These are phyloP conservation scores for Bipolaris victoriae DNA, from an alignment of 2,329 filamentous ascomycete genomes.

Conservation along the genomic window DNA sequence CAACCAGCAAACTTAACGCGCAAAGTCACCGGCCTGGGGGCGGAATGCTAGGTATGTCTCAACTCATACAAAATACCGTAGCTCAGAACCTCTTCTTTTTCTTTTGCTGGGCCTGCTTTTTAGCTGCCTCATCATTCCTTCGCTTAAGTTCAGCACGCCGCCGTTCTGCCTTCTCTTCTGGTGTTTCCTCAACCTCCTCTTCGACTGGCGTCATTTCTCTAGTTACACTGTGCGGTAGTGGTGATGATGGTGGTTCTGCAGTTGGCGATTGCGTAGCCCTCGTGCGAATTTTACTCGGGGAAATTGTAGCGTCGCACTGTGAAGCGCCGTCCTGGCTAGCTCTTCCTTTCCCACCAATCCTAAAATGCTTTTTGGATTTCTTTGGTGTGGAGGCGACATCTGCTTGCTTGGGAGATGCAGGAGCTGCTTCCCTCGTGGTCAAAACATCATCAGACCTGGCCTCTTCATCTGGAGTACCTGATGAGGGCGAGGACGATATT, in stretches of 20 bases:
- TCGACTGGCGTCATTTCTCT: conserved; percentile 20
- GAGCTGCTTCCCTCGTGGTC: conserved; percentile 3
- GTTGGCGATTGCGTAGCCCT: conserved; percentile 17
- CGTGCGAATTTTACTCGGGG: conserved; percentile 9
- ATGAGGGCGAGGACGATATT: not conserved
- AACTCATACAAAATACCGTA: not conserved
- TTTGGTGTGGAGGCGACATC: conserved; percentile 16
- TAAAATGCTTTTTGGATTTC: conserved; percentile 32
- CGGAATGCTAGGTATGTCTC: no score
- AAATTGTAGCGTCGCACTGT: conserved; percentile 3
- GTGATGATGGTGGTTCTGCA: conserved; percentile 16
- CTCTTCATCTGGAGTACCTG: not conserved
- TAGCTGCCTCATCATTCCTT: conserved; percentile 59
- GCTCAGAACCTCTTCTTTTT: conserved; percentile 45
- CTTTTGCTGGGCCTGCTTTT: conserved; percentile 55
- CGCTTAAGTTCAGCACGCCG: conserved; percentile 64
- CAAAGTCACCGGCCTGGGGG: not conserved
- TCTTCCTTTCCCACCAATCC: conserved; percentile 43
- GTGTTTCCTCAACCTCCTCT: conserved; percentile 45
- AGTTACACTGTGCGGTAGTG: not conserved
- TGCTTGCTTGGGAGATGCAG: conserved; percentile 9
- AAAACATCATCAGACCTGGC: not conserved
- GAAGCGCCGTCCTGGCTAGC: conserved; percentile 8
- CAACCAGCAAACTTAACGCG: not conserved
- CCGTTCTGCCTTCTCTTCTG: conserved; percentile 60